Conservation (phyloP, 2,329 filamentous ascomycete genomes). For the Colletotrichum magnum region DNA sequence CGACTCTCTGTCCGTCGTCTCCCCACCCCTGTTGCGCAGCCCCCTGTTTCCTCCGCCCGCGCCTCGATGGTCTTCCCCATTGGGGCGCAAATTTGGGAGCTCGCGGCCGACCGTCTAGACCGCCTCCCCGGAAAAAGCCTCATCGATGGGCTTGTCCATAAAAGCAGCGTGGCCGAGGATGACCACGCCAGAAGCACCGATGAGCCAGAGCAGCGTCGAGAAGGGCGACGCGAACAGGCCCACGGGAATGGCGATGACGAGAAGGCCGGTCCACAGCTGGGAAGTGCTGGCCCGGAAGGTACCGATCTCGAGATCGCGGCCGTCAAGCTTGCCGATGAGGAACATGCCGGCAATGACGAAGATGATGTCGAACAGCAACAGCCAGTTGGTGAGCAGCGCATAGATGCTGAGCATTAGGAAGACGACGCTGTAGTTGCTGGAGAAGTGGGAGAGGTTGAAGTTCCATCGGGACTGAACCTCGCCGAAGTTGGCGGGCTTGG, state of each 20-base stretch:
- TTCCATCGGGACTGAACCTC: constrained; percentile 94
- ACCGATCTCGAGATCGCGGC: constrained; percentile 89
- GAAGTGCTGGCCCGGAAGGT: constrained; percentile 87
- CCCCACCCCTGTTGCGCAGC: constrained; percentile 55
- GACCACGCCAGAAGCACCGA: constrained; percentile 93
- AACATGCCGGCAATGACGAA: constrained; percentile 90
- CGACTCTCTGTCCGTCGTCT: constrained; percentile 63
- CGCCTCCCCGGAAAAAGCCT: constrained; percentile 99
- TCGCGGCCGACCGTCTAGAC: constrained; percentile 99
- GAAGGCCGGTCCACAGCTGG: constrained; percentile 92
- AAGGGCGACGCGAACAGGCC: constrained; percentile 89
- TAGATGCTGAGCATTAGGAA: constrained; percentile 98
- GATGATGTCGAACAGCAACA: constrained; percentile 92
- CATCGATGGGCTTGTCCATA: constrained; percentile 99
- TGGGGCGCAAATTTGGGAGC: constrained; percentile 93
- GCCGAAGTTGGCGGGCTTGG: constrained; percentile 91
- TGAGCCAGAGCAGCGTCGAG: constrained; percentile 90
- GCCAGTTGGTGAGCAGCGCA: constrained; percentile 88
- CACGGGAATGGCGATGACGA: constrained; percentile 86
- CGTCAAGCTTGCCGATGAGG: constrained; percentile 90
- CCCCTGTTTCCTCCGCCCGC: constrained; percentile 75
- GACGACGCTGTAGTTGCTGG: constrained; percentile 96
- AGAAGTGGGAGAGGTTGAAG: constrained; percentile 98
- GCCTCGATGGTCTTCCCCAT: constrained; percentile 99
- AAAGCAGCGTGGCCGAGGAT: constrained; percentile 95